These are phyloP conservation scores for Aspergillus sclerotioniger DNA, from an alignment of 495 filamentous ascomycete species.

Conservation along the genomic window DNA sequence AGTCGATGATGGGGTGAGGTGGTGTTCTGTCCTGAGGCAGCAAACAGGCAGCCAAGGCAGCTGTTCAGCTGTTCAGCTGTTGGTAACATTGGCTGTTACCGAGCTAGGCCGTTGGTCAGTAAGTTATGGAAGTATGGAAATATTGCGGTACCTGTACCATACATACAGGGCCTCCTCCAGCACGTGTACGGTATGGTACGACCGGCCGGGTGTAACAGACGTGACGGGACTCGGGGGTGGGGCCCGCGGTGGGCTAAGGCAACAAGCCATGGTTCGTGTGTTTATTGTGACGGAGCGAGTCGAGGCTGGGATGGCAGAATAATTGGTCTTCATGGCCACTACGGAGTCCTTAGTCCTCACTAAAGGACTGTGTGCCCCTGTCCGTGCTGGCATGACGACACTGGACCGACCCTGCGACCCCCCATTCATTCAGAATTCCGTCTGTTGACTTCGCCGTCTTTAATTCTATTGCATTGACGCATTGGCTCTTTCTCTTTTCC, in stretches of 20 bases:
- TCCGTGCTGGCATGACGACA: constrained; percentile 1
- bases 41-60: neutral
- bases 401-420: neutral
- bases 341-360: neutral
- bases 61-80: neutral
- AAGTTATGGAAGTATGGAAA: no score
- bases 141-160: no score
- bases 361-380: neutral
- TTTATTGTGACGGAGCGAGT: constrained; percentile 2
- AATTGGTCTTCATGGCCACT: neutral
- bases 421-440: neutral
- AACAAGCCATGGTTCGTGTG: constrained; percentile 10
- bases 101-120: no score
- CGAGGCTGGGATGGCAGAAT: neutral
- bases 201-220: neutral
- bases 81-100: no score
- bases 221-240: constrained; percentile 3
- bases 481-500: constrained; percentile 5
- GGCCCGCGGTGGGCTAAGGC: neutral
- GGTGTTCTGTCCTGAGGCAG: neutral
- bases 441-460: neutral
- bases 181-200: no score
- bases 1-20: neutral
- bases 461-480: neutral
- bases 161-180: no score